Percentiles rank a stretch among this genome's conserved stretches.
These are phyloP conservation scores for Filosporella fistucella DNA, from an alignment of 495 filamentous ascomycete genomes.

Conservation along the genomic window DNA sequence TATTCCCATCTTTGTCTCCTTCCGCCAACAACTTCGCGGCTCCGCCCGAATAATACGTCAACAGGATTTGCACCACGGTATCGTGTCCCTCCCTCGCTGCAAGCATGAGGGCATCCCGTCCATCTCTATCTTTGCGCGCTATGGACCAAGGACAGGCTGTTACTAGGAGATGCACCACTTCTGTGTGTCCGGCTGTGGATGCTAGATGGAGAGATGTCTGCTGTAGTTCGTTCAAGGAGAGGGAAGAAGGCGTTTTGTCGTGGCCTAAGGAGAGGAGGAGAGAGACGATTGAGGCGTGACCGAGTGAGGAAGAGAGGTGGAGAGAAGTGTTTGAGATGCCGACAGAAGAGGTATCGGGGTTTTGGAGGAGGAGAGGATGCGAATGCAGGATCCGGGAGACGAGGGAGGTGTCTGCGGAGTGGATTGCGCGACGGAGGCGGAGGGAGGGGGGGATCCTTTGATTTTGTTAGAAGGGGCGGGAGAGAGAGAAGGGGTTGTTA, in stretches of 20 bases:
- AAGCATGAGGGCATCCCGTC: constrained; percentile 54
- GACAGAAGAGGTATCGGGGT: constrained; percentile 49
- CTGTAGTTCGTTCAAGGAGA: constrained; percentile 22
- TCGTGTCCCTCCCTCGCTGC: constrained; percentile 52
- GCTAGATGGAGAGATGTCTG: constrained; percentile 43
- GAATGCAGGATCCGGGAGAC: constrained; percentile 68
- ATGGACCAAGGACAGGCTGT: constrained; percentile 37
- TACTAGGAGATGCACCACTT: constrained; percentile 55
- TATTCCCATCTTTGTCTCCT: constrained; percentile 64
- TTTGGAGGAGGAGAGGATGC: constrained; percentile 62
- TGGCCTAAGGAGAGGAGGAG: constrained; percentile 50
- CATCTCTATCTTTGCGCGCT: constrained; percentile 47
- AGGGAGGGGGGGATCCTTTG: constrained; percentile 61
- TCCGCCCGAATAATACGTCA: constrained; percentile 46
- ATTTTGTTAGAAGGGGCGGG: neutral
- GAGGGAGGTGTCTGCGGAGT: constrained; percentile 63
- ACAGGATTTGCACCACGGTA: constrained; percentile 53
- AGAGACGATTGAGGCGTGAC: constrained; percentile 56
- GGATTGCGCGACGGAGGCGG: constrained; percentile 69
- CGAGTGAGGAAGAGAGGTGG: constrained; percentile 67
- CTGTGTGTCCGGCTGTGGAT: constrained; percentile 49
- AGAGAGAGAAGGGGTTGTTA: neutral
- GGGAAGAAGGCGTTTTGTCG: constrained; percentile 36
- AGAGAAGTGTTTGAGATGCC: constrained; percentile 66
- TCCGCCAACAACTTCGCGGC: neutral